Base-by-base conservation (phyloP, 176 grass and related monocot genomes). In the Metroxylon sagu region DNA sequence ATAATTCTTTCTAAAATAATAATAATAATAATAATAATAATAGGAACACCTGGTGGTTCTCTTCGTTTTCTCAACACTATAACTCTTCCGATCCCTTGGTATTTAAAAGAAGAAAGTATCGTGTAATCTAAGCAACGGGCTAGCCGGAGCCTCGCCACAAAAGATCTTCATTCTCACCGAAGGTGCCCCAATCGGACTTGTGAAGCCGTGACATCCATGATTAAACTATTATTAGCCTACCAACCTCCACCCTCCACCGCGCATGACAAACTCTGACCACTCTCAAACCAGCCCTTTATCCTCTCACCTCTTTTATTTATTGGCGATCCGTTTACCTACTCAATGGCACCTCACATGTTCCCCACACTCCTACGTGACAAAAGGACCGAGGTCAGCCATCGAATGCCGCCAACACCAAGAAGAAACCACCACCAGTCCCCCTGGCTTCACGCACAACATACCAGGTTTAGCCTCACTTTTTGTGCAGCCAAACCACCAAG, bases 361-460 rank as follows among this genome's bases (percentile, higher is more conserved):
- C 49, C 60, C 19, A 62, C 17, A 62, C 58, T 16, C 62, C 62
- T 61, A 71, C 59, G 4, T 51, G 6, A 19, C 15, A 6, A 43
- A 28, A 54, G 12, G 21, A 55, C 69, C 29, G 31, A 21, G n/a
- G n/a, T n/a, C n/a, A n/a, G n/a, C 10, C 31, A 39, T 39, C 1
- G 2, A 1, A 39, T 39, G 31, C 31, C 31, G 6, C 31, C 31
- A 39, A 39, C 53, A 26, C 25, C 55, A 25, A 49, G 55, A 19
- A 29, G 68, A 82, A 83, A 53, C 63, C n/a, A 53, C 31, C 31
- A 39, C 31, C 31, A 39, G 31, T 7, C 31, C 56, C 56, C 56
- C 29, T 60, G 15, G 59, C 72, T 79, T 25, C 51, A 19, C 50
- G 68, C 77, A 62, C 56, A 68, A 69, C 57, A 28, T 29, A 70